phyloP scores from a whole-genome alignment of 768 basidiomycete species.

The Auricularia heimuer region DNA sequence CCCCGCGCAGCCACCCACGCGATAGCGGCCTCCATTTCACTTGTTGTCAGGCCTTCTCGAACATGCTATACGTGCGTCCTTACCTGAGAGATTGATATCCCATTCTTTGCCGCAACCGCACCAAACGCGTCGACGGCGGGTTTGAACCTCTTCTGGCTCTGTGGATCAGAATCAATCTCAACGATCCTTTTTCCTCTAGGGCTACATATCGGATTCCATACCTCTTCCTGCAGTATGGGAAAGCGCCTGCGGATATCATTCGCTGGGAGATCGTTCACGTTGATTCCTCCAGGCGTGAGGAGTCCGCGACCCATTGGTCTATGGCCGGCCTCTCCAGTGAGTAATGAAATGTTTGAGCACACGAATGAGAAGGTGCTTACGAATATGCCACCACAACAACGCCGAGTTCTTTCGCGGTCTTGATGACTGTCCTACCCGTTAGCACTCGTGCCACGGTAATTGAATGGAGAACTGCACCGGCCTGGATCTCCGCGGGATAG shows the following conservation, averaged over 20 bases:
- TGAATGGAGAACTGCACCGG: constrained; percentile 18
- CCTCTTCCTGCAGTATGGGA: too few species aligned
- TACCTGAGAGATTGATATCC: neutral
- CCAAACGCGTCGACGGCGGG: too few species aligned
- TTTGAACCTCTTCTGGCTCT: too few species aligned
- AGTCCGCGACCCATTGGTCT: too few species aligned
- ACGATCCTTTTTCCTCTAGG: too few species aligned
- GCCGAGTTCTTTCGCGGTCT: constrained; percentile 41
- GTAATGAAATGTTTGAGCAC: too few species aligned
- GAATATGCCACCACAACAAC: constrained; percentile 47
- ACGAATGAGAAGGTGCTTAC: neutral
- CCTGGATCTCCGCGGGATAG: constrained; percentile 41
- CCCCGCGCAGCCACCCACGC: constrained; percentile 28
- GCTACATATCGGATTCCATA: too few species aligned
- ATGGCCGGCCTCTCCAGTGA: too few species aligned
- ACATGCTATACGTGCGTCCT: neutral
- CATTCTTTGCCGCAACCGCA: neutral
- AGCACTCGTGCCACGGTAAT: neutral
- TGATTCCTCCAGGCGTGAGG: too few species aligned
- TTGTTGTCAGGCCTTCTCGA: constrained; percentile 6
- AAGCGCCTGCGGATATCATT: too few species aligned
- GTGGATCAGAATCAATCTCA: too few species aligned
- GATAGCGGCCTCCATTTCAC: constrained; percentile 7
- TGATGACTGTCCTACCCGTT: constrained; percentile 30
- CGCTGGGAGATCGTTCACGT: too few species aligned